phyloP scores from a whole-genome alignment of 768 basidiomycete species.

The Tubosaeta brunneosetosa region DNA sequence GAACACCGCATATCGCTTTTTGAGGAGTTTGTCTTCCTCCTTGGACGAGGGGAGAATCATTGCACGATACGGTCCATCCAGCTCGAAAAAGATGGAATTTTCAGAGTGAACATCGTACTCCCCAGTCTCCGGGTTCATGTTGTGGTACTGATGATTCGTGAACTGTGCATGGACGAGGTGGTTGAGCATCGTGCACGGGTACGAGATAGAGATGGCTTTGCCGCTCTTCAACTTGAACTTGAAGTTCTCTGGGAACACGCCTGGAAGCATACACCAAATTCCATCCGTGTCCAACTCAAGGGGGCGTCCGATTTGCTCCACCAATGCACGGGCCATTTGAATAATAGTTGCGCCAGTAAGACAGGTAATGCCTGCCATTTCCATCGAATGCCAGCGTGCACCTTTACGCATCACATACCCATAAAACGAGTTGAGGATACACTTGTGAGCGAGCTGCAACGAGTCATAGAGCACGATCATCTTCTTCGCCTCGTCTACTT shows the following conservation, averaged over 20 bases:
- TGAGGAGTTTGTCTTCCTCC: constrained; percentile 96
- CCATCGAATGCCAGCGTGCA: constrained; percentile 99
- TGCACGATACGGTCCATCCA: constrained; percentile 97
- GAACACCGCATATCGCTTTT: constrained; percentile 99
- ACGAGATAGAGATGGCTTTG: constrained; percentile 85
- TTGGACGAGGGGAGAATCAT: constrained; percentile 99
- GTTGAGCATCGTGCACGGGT: constrained; percentile 99
- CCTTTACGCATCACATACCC: constrained; percentile 99
- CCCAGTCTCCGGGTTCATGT: constrained; percentile 79
- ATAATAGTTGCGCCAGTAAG: constrained; percentile 97
- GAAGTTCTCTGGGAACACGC: constrained; percentile 97
- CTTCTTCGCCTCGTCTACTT: constrained; percentile 96
- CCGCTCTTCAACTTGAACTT: constrained; percentile 86
- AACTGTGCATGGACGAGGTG: constrained; percentile 94
- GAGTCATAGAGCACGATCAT: constrained; percentile 99
- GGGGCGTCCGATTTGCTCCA: constrained; percentile 96
- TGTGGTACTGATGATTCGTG: constrained; percentile 98
- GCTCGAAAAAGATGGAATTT: constrained; percentile 99
- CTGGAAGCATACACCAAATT: constrained; percentile 99
- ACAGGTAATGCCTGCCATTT: constrained; percentile 99
- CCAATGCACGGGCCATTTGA: constrained; percentile 95
- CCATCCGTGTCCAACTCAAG: constrained; percentile 98
- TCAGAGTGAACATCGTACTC: constrained; percentile 85
- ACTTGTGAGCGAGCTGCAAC: constrained; percentile 97
- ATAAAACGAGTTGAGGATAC: constrained; percentile 99